These are phyloP conservation scores for Rhizopus arrhizus DNA, from an alignment of 371 early-diverging fungal genomes.

Conservation along the genomic window DNA sequence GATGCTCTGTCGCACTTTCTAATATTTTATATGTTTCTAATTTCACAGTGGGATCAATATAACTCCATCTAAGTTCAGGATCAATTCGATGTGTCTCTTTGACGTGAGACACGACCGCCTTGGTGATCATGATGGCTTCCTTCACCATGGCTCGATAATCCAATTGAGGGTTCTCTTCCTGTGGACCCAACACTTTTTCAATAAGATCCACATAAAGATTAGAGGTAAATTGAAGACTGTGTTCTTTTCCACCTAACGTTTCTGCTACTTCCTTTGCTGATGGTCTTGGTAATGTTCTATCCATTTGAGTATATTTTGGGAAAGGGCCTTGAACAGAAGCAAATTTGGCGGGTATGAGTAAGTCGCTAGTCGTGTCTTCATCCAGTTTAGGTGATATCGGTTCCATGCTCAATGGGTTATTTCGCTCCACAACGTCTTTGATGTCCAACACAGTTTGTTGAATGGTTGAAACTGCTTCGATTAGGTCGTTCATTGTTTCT, in stretches of 20 bases:
- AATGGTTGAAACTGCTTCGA: neutral
- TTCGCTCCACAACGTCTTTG: neutral
- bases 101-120: constrained; percentile 13
- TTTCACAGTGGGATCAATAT: constrained; percentile 17
- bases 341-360: constrained; percentile 7
- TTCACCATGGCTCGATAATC: constrained; percentile 24
- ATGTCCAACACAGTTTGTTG: neutral
- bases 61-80: constrained; percentile 16
- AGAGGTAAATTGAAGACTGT: constrained; percentile 21
- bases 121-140: constrained; percentile 19
- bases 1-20: constrained; percentile 18
- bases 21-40: constrained; percentile 14
- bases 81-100: constrained; percentile 15
- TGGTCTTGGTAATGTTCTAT: constrained; percentile 12
- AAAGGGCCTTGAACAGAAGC: constrained; percentile 12
- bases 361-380: neutral
- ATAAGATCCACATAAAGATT: constrained; percentile 19
- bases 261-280: constrained; percentile 16
- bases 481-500: neutral
- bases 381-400: neutral
- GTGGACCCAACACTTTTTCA: constrained; percentile 10
- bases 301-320: constrained; percentile 4
- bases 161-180: constrained; percentile 6
- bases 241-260: constrained; percentile 13
- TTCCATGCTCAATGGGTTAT: neutral